Evolutionary conservation across 306 rosid species (phyloP).

Genomic region (Calophaca sinica): DNA sequence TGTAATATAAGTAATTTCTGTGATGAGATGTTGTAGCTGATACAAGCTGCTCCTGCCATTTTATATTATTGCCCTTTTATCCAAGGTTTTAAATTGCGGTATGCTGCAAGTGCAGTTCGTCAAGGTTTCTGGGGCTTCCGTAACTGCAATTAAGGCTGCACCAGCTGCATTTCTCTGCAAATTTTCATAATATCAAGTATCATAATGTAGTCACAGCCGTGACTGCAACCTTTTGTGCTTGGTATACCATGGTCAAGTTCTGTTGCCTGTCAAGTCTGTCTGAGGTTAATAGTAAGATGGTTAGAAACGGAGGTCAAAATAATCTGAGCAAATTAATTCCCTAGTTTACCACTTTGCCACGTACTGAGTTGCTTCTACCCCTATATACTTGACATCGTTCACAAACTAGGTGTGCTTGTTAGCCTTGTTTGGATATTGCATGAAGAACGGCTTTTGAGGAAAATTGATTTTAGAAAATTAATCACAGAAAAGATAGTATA

Average conservation of each 20-base stretch:
- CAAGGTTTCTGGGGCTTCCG: neutral
- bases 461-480: neutral
- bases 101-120: neutral
- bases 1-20: conserved; percentile 18
- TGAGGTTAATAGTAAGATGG: conserved; percentile 11
- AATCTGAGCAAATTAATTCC: neutral
- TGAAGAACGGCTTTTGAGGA: conserved; percentile 1
- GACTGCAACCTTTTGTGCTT: conserved; percentile 1
- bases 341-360: neutral
- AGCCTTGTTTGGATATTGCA: too few relatives aligned
- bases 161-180: neutral
- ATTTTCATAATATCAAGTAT: neutral
- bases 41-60: conserved; percentile 13
- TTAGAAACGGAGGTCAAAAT: conserved; percentile 2
- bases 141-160: neutral
- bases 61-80: conserved; percentile 6
- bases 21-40: conserved; percentile 1
- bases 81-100: conserved; percentile 2
- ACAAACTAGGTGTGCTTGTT: too few relatives aligned
- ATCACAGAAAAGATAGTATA: neutral
- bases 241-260: conserved; percentile 17
- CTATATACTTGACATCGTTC: too few relatives aligned
- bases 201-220: neutral
- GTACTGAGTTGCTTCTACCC: too few relatives aligned
- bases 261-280: conserved; percentile 31